Conservation (phyloP, 345 rosid species). For the Citrus cavaleriei region DNA sequence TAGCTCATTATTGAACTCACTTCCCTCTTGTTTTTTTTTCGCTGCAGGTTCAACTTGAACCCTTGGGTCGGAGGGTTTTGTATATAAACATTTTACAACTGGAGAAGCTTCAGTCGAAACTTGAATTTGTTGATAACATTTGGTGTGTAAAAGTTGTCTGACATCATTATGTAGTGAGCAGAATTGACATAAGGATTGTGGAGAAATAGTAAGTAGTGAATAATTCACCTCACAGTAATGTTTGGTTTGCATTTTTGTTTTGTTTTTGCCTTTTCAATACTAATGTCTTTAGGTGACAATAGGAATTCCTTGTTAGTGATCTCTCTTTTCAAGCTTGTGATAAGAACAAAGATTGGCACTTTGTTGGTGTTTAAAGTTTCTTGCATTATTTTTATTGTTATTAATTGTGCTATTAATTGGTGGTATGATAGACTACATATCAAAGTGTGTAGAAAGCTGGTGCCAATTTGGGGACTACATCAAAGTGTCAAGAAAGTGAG, state of each 20-base stretch:
- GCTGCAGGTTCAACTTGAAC: constrained; percentile 20
- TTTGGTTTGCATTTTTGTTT: background rate
- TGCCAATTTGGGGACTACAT: too few species aligned
- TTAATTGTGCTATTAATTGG: background rate
- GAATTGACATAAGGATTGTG: constrained; percentile 14
- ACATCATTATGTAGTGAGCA: background rate
- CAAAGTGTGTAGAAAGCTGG: too few species aligned
- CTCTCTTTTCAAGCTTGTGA: background rate
- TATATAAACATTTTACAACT: constrained; percentile 18
- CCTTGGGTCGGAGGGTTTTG: constrained; percentile 9
- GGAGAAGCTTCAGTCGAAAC: constrained; percentile 7
- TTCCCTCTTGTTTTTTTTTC: background rate
- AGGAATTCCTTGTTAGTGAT: background rate
- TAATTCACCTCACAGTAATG: background rate
- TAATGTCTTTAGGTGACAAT: background rate
- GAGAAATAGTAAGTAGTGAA: background rate
- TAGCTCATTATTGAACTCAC: background rate
- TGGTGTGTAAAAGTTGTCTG: constrained; percentile 18
- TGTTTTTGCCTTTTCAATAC: background rate
- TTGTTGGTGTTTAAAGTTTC: background rate
- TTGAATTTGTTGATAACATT: constrained; percentile 2
- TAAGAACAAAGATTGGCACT: background rate
- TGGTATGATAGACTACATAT: background rate
- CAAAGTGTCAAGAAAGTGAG: too few species aligned
- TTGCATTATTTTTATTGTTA: background rate